These are phyloP conservation scores for Diaporthe sp. DNA, from an alignment of 2,329 filamentous ascomycete species.

Conservation along the genomic window DNA sequence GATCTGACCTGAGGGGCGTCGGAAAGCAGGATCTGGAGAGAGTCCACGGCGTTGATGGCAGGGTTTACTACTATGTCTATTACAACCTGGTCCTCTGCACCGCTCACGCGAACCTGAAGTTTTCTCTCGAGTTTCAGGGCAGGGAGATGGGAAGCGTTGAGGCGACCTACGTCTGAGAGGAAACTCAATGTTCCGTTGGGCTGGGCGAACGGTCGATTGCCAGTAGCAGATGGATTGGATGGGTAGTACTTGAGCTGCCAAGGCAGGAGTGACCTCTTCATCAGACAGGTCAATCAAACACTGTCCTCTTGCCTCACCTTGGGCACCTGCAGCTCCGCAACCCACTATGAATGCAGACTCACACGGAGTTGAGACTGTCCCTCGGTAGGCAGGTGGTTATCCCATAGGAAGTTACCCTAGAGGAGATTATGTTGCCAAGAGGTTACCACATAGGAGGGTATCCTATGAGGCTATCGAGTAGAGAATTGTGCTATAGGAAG, in stretches of 20 bases:
- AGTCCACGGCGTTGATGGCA: not conserved
- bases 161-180: not conserved
- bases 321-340: no score
- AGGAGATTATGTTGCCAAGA: no score
- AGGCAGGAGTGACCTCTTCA: no score
- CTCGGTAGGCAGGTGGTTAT: not conserved
- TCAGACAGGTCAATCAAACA: not conserved
- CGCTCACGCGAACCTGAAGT: not conserved
- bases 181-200: no score
- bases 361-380: not conserved
- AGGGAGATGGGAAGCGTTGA: slow-evolving; percentile 1
- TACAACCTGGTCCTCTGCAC: not conserved
- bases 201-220: not conserved
- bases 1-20: not conserved
- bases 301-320: no score
- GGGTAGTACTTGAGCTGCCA: no score
- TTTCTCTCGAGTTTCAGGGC: slow-evolving; percentile 8
- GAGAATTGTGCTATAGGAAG: no score
- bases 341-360: not conserved
- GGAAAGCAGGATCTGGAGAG: not conserved
- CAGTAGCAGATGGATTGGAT: not conserved
- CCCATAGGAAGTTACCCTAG: not conserved
- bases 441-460: no score
- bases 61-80: not conserved
- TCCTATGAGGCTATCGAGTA: no score